Conservation (phyloP, 192 early-diverging fungal genomes). For the Dispira parvispora region DNA sequence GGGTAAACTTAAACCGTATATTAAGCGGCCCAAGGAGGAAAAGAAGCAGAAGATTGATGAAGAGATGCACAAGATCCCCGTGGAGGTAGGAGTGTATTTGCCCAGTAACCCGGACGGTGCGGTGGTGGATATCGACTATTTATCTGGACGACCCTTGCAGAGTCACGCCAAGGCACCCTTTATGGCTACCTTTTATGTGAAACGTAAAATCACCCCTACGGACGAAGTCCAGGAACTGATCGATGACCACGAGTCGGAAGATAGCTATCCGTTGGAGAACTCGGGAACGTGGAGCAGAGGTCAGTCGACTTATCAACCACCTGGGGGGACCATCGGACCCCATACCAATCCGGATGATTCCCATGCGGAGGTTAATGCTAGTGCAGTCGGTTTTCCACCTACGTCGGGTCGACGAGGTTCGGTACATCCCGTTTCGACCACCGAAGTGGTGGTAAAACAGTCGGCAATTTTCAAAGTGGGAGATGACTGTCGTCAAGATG, state of each 20-base stretch:
- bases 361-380: too few relatives aligned
- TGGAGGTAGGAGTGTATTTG: constrained; percentile 92
- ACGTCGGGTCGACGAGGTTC: too few relatives aligned
- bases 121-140: constrained; percentile 89
- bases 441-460: constrained; percentile 36
- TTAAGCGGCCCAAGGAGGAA: constrained; percentile 76
- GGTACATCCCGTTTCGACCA: not conserved
- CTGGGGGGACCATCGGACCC: too few relatives aligned
- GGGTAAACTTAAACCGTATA: constrained; percentile 86
- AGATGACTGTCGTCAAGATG: constrained; percentile 98
- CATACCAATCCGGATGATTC: too few relatives aligned
- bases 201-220: constrained; percentile 34
- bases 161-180: constrained; percentile 98
- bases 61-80: constrained; percentile 84
- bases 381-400: too few relatives aligned
- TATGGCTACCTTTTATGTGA: constrained; percentile 92
- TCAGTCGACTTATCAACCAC: too few relatives aligned
- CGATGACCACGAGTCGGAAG: constrained; percentile 7
- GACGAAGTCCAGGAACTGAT: constrained; percentile 39
- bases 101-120: constrained; percentile 93
- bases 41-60: constrained; percentile 99
- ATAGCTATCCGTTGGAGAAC: constrained; percentile 10
- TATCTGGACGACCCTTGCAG: constrained; percentile 87
- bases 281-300: too few relatives aligned
- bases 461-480: constrained; percentile 99